Evolutionary conservation across 306 rosid genomes (phyloP), one percentile per base, ranked within the genome.

Genomic region (Quercus alba): DNA sequence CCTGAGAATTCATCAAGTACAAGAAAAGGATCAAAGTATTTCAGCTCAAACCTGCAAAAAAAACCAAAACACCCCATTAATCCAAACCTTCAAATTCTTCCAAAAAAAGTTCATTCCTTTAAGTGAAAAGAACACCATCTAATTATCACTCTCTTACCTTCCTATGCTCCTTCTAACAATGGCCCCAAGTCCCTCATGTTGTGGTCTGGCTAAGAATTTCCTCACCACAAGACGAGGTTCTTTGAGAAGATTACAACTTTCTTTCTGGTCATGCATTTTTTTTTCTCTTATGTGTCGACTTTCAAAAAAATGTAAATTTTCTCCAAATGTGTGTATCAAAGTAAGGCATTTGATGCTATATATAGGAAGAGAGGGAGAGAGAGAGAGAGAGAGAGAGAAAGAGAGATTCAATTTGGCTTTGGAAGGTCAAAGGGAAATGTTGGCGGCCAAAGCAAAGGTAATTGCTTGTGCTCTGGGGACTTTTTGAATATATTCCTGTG

Each of bases 121-220:
- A 63, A 31, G 46, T 9, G 18, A 58, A 64, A 74, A 81, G 17
- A 7, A 54, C 46, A 74, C 3, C 31, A 69, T 52, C 8, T 3
- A 18, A 6, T 6, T 73, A 63, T 58, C 14, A 13, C 25, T 25
- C 15, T 44, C 73, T 68, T 83, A 91, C 99, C 99, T 64, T 78
- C 99, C 99, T 66, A 95, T 93, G 92, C 99, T 95, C 83, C 99
- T 91, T 81, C 99, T 86, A 75, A 95, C 99, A 89, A 90, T 85
- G 41, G 99, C 99, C 2, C 98, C 99, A 54, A 85, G 84, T 52
- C 99, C 99, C 84, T 95, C 99, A 81, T 68, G 92, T 77, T 93
- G 99, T 80, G 97, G 97, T 83, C 91, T 88, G 19, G 99, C 98
- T 84, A 93, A 86, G 85, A 95, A 93, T 75, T 93, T 91, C 74